Evolutionary conservation across 192 early-diverging fungal species (phyloP).

Genomic region (Spizellomyces punctatus): DNA sequence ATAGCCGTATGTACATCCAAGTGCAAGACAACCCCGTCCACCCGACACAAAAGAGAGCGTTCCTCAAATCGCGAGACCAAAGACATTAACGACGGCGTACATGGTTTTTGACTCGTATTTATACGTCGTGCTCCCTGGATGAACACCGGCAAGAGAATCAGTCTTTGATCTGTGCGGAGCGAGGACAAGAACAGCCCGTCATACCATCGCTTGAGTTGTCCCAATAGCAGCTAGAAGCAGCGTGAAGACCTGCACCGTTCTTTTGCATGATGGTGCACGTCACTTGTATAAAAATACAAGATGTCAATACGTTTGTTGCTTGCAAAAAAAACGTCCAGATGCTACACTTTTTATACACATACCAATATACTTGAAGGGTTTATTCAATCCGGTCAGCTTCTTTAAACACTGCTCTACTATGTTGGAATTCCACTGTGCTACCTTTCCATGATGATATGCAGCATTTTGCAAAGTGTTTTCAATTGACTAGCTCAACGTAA

Average conservation of each 20-base stretch:
- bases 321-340: not conserved
- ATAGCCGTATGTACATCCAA: too few relatives aligned
- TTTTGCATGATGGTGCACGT: conserved; percentile 85
- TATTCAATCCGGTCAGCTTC: conserved; percentile 66
- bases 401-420: conserved; percentile 71
- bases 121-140: conserved; percentile 67
- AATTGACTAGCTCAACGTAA: conserved; percentile 50
- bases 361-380: conserved; percentile 83
- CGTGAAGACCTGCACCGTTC: conserved; percentile 78
- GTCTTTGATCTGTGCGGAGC: not conserved
- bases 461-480: conserved; percentile 68
- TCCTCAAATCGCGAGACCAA: conserved; percentile 57
- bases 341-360: conserved; percentile 1
- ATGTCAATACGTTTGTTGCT: not conserved
- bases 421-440: conserved; percentile 73
- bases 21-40: too few relatives aligned
- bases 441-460: conserved; percentile 73
- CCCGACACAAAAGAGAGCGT: too few relatives aligned
- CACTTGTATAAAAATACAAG: conserved; percentile 30
- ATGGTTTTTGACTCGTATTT: conserved; percentile 78
- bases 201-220: conserved; percentile 72
- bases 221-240: conserved; percentile 75
- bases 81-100: conserved; percentile 79
- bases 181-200: not conserved
- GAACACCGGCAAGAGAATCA: not conserved